phyloP scores from a whole-genome alignment of 2,329 filamentous ascomycete species.

The Hypoxylon sp. region DNA sequence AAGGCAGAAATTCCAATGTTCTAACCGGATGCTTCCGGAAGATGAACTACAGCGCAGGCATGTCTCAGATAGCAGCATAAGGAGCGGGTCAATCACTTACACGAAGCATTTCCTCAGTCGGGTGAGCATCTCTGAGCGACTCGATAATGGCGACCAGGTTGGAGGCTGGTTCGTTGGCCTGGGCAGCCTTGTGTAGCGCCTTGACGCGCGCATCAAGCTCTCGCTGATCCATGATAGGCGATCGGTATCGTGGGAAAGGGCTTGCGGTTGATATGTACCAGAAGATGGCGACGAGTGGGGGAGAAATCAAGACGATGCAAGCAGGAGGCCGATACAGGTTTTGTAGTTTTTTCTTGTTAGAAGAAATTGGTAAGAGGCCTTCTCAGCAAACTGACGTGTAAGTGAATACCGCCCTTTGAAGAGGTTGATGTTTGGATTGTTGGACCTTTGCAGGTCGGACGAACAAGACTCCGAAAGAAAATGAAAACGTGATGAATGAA shows the following conservation, averaged over 20 bases:
- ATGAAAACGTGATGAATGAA: constrained; percentile 33
- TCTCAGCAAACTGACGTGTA: constrained; percentile 21
- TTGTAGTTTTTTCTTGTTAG: constrained; percentile 14
- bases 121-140: constrained; percentile 82
- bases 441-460: constrained; percentile 32
- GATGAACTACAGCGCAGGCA: constrained; percentile 3
- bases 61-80: constrained; percentile 25
- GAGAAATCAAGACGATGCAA: not conserved
- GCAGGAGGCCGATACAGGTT: not conserved
- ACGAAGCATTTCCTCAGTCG: constrained; percentile 90
- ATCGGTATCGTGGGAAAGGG: not conserved
- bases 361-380: not conserved
- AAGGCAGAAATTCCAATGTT: constrained; percentile 9
- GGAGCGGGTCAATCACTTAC: constrained; percentile 61
- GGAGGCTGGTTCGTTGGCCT: constrained; percentile 79
- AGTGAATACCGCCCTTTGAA: constrained; percentile 20
- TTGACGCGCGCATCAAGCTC: constrained; percentile 84
- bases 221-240: constrained; percentile 78
- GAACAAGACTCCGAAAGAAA: constrained; percentile 27
- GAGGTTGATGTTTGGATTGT: constrained; percentile 11
- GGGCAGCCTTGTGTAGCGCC: constrained; percentile 83
- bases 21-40: not conserved
- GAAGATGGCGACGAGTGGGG: constrained; percentile 14
- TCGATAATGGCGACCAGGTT: constrained; percentile 82
- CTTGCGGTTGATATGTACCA: not conserved